Evolutionary conservation across 257 asterid species (phyloP), one percentile per base, ranked within the genome.

Genomic region (Nicotiana paniculata): DNA sequence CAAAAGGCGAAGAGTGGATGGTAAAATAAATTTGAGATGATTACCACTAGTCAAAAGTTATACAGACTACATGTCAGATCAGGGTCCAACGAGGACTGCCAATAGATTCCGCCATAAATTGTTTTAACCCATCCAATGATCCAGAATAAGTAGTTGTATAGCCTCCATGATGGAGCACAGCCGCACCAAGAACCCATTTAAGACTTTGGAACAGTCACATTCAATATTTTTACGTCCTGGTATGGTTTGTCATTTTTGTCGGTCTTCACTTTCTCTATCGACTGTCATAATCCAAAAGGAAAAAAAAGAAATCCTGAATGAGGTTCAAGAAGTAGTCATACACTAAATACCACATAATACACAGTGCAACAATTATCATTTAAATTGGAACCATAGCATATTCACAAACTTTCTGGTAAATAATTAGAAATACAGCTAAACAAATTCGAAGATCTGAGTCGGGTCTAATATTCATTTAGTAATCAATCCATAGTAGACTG

Each of bases 171-270:
- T 75, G 80, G 43, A 75, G 63, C 46, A 75, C 21, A 28, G 63
- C 2, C 63, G 5, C 46, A 13, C 51, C 43, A 15, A 51, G 63
- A 75, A 75, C 46, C 43, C 76, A 2, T 74, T 68, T 59, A 85
- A 77, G 88, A 89, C 91, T 94, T 93, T 26, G 98, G 97, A 85
- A 93, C 88, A 9, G 99, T 92, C 69, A 96, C 99, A 81, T 96
- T 96, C 67, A 96, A 85, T 86, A 96, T 94, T 89, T 96, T 96
- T 65, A 94, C 97, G 76, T 96, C 99, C 88, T 94, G 98, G 87
- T 89, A 86, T 16, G 99, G 99, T 87, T 86, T 94, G 89, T 96
- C 99, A 59, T 69, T 86, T 90, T 88, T 96, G 90, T 96, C 97
- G 15, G 93, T 88, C 93, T 96, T 96, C 91, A 94, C 99, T 88